Evolutionary conservation across 306 rosid genomes (phyloP), one percentile per base, ranked within the genome.

Genomic region (Cyamopsis tetragonoloba): DNA sequence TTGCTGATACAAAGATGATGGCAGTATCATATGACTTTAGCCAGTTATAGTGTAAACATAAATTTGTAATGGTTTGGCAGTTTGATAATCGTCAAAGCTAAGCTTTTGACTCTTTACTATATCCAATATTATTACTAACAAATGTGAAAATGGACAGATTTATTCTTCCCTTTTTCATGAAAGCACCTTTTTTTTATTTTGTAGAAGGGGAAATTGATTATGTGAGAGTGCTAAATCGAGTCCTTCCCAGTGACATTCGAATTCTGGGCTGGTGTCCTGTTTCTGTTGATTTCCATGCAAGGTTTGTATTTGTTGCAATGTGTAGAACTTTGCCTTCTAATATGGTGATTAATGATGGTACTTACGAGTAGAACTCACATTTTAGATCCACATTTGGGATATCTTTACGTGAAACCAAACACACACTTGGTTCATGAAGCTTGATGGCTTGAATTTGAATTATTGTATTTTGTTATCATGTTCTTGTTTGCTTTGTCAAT

Each of bases 141-240:
- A 28, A 19, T 54, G 47, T 60, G 43, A 62, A 27, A 32, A 42
- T 60, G 12, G 30, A 4, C 47, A 32, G 47, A 42, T 51, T 54
- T 55, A 15, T 46, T 51, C 70, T 34, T 18, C 51, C 67, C 49
- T n/a, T 38, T 61, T 62, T 35, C 14, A 49, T 67, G 17, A 65
- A 49, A 39, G 8, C 56, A 17, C 27, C 8, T 65, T 2, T 42
- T 41, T 42, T 75, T 46, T 66, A 6, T 67, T 65, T 67, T 42
- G 48, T 80, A 87, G 93, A 84, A 68, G 87, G 82, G 56, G 98
- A 92, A 83, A 81, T 89, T 50, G 93, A 92, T 86, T 92, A 92
- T 74, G 96, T 84, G 73, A 84, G 89, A 83, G 96, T 89, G 74
- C 81, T 92, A 63, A 92, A 89, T 83, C 85, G 88, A 78, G 96